Evolutionary conservation across 2,329 filamentous ascomycete genomes (phyloP).

Genomic region (Aspergillus novofumigatus): DNA sequence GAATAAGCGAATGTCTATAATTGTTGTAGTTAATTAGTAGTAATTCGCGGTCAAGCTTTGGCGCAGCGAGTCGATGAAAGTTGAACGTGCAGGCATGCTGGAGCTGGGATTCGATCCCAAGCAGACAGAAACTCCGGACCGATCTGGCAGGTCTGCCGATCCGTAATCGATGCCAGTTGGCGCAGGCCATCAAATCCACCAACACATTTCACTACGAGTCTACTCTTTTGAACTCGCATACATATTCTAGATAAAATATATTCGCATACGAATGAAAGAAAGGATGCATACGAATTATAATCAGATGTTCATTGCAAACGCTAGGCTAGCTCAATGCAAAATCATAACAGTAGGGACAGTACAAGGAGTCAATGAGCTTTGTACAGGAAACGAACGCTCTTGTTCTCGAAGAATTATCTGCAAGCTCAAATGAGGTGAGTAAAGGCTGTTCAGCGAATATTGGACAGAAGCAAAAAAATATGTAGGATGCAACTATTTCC

Average conservation of each 20-base stretch:
- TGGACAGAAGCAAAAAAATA: not conserved
- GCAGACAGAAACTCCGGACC: not conserved
- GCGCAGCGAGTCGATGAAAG: not conserved
- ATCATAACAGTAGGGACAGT: not conserved
- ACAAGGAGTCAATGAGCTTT: not conserved
- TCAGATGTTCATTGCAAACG: not conserved
- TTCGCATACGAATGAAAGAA: not conserved
- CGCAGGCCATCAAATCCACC: slow-evolving; percentile 1
- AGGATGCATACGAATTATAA: not conserved
- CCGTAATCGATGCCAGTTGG: not conserved
- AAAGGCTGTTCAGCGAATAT: not conserved
- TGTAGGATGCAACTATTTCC: not conserved
- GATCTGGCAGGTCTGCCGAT: slow-evolving; percentile 7
- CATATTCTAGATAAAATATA: not conserved
- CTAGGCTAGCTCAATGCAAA: not conserved
- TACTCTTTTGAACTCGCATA: not conserved
- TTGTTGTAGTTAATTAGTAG: not conserved
- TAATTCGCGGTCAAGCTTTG: not conserved
- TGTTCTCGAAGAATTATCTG: not conserved
- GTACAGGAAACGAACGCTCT: not conserved
- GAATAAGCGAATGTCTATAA: not conserved
- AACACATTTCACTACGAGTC: not conserved
- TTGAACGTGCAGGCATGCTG: not conserved
- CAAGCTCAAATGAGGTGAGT: not conserved
- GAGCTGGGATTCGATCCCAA: not conserved